Evolutionary conservation across 305 asterid genomes (phyloP).

Genomic region (Solanum hybrid): DNA sequence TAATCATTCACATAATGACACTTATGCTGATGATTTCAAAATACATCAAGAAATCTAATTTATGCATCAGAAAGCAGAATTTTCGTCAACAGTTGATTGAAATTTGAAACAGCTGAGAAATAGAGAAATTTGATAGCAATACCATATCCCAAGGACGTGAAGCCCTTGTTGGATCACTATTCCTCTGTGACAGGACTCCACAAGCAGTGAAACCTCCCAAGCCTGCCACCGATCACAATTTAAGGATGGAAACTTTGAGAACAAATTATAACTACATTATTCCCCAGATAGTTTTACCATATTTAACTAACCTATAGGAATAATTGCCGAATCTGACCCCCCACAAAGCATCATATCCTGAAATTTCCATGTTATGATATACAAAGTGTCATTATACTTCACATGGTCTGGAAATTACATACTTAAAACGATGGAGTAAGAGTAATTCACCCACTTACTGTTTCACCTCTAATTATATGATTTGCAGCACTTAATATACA

Average conservation of each 20-base stretch:
- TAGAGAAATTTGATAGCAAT: background rate
- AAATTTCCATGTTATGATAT: background rate
- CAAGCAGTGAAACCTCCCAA: constrained; percentile 36
- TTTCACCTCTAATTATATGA: constrained; percentile 30
- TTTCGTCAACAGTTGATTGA: background rate
- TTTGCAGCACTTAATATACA: constrained; percentile 31
- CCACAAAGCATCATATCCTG: constrained; percentile 45
- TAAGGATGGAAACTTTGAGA: background rate
- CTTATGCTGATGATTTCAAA: background rate
- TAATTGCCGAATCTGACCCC: constrained; percentile 31
- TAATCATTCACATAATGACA: background rate
- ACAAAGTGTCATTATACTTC: background rate
- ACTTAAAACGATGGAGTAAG: background rate
- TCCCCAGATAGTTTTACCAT: background rate
- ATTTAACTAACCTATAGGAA: constrained; percentile 26
- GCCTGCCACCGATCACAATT: constrained; percentile 13
- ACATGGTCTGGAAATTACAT: background rate
- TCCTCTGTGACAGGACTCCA: constrained; percentile 25
- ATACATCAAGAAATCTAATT: background rate
- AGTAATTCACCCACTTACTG: constrained; percentile 20
- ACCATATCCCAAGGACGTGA: constrained; percentile 40
- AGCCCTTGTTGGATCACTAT: constrained; percentile 31
- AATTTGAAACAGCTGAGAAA: background rate
- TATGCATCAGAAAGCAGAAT: background rate
- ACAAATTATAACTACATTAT: background rate